A percentile compares a stretch with the other conserved stretches of the same genome.
phyloP scores from a whole-genome alignment of 345 rosid species.

The Aquilaria yunnanensis region DNA sequence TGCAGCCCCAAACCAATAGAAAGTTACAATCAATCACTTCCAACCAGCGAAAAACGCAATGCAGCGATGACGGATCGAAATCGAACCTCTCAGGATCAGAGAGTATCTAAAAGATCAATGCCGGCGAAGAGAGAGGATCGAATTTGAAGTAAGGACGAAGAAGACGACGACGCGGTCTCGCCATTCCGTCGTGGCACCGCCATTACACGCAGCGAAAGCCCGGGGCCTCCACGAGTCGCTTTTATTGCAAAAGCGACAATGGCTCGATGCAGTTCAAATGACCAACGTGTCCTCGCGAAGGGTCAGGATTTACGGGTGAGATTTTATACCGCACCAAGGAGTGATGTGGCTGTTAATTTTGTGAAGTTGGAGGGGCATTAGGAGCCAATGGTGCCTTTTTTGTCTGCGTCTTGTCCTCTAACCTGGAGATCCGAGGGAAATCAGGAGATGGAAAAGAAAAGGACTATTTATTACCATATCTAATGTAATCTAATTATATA shows the following conservation, averaged over 20 bases:
- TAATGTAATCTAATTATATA: too few species aligned
- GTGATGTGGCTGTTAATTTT: too few species aligned
- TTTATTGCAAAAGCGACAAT: background rate
- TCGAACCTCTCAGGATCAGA: background rate
- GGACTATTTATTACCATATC: too few species aligned
- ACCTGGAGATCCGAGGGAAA: too few species aligned
- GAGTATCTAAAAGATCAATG: background rate
- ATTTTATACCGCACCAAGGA: too few species aligned
- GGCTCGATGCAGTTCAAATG: background rate
- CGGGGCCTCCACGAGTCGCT: conserved; percentile 10
- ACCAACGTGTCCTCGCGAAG: conserved; percentile 6
- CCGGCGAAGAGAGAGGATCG: background rate
- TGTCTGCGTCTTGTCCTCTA: too few species aligned
- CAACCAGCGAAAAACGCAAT: background rate
- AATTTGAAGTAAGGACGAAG: background rate
- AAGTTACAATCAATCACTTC: background rate
- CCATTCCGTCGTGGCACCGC: conserved; percentile 2
- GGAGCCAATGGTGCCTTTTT: too few species aligned
- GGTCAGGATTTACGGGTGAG: background rate
- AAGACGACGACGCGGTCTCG: conserved; percentile 1
- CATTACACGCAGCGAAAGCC: conserved; percentile 8
- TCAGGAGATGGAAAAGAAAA: too few species aligned
- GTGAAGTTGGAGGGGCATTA: too few species aligned
- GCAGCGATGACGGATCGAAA: background rate
- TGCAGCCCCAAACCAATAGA: conserved; percentile 5